Conservation (phyloP, 164 flowering plant species). For the Kalanchoe fedtschenkoi region DNA sequence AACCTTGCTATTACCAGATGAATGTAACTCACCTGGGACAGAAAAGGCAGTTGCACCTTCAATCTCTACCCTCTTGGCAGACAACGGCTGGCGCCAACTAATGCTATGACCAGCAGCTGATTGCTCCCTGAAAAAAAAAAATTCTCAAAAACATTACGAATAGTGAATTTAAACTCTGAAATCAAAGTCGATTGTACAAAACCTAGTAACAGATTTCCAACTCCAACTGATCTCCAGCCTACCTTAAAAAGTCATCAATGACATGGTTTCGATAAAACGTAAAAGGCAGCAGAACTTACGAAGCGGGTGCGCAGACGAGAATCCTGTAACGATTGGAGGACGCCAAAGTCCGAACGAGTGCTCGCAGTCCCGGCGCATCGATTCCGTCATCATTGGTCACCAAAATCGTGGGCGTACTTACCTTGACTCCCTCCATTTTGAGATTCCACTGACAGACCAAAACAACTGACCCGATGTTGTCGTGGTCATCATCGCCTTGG, state of each 20-base stretch:
- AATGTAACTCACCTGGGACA: conserved; percentile 49
- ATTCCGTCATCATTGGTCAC: conserved; percentile 93
- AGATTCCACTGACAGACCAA: too few species aligned
- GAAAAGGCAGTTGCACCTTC: conserved; percentile 75
- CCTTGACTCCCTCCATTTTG: conserved; percentile 13
- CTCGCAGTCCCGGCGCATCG: conserved; percentile 69
- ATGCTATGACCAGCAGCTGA: conserved; percentile 83
- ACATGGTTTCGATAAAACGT: too few species aligned
- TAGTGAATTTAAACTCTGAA: too few species aligned
- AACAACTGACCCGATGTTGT: too few species aligned
- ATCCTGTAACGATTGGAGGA: conserved; percentile 47
- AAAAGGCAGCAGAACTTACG: too few species aligned
- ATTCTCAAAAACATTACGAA: too few species aligned
- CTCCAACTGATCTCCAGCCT: too few species aligned
- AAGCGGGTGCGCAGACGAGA: conserved; percentile 77
- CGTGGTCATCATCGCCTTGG: too few species aligned
- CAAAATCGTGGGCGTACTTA: conserved; percentile 27
- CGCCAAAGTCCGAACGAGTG: conserved; percentile 56
- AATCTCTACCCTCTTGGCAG: conserved; percentile 45
- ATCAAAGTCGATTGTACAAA: background rate
- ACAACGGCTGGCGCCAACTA: conserved; percentile 52
- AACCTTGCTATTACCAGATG: background rate
- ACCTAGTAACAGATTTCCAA: too few species aligned
- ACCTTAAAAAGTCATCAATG: too few species aligned
- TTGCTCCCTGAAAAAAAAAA: conserved; percentile 46